Base-by-base conservation (phyloP, 2,329 filamentous ascomycete genomes). In the Penicillium sp. region DNA sequence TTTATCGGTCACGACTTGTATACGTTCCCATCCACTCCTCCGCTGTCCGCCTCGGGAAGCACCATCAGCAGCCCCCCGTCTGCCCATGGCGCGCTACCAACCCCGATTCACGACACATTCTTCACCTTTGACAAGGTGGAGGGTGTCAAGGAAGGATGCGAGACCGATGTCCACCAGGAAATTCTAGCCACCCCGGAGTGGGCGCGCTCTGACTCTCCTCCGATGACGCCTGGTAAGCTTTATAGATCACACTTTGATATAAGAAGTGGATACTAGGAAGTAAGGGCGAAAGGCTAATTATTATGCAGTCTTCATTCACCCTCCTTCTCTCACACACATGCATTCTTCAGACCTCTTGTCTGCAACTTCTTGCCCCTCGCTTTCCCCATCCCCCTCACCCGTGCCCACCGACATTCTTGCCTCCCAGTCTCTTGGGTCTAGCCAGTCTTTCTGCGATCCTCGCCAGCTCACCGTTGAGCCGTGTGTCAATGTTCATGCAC, bases 171-270 rank as follows among this genome's bases (percentile, higher is more conserved):
- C 22, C 82, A 87, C 65, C 83, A 84, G 19, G 90, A 94, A 76
- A 86, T 86, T 60, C 82, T 93, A 53, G 84, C 89, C 50, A 81
- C 80, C 61, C 80, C 88, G 61, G 89, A 93, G 66, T 95, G 90
- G 88, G 81, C 88, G 55, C 86, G 83, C 71, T 88, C 86, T 57
- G 83, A 84, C 56, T 96, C 92, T 31, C 91, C 92, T 49, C 90
- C 91, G 25, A 85, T 96, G 84, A 95, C 91, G 67, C 91, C 92
- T 84, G 86, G 91, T 96, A 87, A 80, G 90, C 84, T 30, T 42
- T 48, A 45, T 50, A 50, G 48, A 55, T 57, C 35, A 51, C 33
- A 46, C 47, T 30, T 37, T 43, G 52, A 54, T 43, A 31, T 35
- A 5, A 40, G 41, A 33, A 28, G 47, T 55, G 47, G 53, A 35